These are phyloP conservation scores for Ceratorhiza oryzae-sativae DNA, from an alignment of 1,284 basidiomycete genomes.

Conservation along the genomic window DNA sequence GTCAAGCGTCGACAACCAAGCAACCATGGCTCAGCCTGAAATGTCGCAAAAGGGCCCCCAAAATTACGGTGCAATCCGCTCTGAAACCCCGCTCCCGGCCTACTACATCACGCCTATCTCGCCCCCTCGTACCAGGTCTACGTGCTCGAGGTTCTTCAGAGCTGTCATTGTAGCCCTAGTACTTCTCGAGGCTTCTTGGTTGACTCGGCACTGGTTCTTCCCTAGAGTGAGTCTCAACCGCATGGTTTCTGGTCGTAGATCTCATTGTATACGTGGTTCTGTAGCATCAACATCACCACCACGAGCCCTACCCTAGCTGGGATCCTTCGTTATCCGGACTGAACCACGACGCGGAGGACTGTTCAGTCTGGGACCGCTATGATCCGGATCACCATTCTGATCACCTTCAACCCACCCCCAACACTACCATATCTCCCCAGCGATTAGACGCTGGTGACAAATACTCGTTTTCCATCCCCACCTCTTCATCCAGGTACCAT, in stretches of 20 bases:
- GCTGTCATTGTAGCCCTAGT: not conserved
- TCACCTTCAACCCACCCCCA: not conserved
- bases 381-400: not conserved
- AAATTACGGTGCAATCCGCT: not conserved
- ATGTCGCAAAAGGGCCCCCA: conserved; percentile 12
- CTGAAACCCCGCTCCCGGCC: not conserved
- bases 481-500: conserved; percentile 11
- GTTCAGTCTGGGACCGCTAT: conserved; percentile 35
- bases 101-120: conserved; percentile 27
- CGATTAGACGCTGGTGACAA: conserved; percentile 17
- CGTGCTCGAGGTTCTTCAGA: conserved; percentile 9
- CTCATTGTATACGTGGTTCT: not conserved
- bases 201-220: conserved; percentile 5
- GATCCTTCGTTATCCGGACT: not conserved
- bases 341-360: conserved; percentile 11
- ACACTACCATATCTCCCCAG: not conserved
- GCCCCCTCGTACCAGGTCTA: conserved; percentile 12
- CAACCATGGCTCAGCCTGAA: not conserved
- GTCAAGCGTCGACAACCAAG: not conserved
- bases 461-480: conserved; percentile 26
- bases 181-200: not conserved
- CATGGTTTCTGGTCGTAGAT: too few relatives aligned
- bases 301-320: not conserved
- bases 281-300: not conserved
- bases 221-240: not conserved